Conservation (phyloP, 768 basidiomycete species). For the Phanerochaete sordida region DNA sequence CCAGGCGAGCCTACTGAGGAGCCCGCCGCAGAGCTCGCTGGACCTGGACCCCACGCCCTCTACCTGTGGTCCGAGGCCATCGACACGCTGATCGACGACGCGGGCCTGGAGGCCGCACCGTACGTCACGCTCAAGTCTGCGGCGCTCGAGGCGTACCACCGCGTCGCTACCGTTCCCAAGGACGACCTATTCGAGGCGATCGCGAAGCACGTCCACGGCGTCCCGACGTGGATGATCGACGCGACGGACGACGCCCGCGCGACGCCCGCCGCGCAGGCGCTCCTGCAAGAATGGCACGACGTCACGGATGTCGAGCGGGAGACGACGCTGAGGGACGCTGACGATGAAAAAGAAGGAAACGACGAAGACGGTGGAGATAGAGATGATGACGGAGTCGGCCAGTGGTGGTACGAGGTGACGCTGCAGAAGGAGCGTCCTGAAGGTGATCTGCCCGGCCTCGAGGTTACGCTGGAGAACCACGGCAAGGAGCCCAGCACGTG, state of each 20-base stretch:
- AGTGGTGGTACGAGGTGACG: constrained; percentile 10
- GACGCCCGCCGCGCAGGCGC: background rate
- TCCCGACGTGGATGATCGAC: background rate
- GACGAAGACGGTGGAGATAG: background rate
- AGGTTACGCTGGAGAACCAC: background rate
- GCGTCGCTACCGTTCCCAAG: background rate
- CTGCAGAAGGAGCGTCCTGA: constrained; percentile 3
- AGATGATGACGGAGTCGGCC: background rate
- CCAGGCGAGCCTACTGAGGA: no score
- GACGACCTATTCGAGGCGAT: background rate
- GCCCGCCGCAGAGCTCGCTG: background rate
- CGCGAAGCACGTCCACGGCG: background rate
- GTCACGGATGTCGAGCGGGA: background rate
- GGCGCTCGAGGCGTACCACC: background rate
- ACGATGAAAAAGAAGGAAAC: background rate
- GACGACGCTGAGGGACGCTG: background rate
- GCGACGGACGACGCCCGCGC: background rate
- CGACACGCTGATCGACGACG: background rate
- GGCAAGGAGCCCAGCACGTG: background rate
- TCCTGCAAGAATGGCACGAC: background rate
- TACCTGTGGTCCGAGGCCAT: constrained; percentile 5
- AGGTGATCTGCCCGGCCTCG: background rate
- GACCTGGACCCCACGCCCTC: constrained; percentile 4
- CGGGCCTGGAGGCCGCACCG: background rate
- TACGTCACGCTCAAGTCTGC: constrained; percentile 5